A percentile compares a stretch with the other conserved stretches of the same genome.
Evolutionary conservation across 176 grass and related monocot species (phyloP).

Genomic region (Areca catechu): DNA sequence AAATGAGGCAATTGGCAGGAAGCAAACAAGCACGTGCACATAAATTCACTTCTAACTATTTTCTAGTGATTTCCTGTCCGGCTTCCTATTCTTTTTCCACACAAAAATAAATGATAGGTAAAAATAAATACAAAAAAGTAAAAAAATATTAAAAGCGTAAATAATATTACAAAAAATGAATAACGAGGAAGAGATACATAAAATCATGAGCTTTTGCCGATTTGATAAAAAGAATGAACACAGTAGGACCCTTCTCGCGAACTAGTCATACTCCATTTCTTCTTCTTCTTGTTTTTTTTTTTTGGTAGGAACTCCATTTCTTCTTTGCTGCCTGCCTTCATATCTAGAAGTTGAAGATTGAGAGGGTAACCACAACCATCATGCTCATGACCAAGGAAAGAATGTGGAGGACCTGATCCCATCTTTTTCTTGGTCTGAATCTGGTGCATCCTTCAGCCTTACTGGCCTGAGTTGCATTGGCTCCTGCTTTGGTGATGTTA

Average conservation of each 20-base stretch:
- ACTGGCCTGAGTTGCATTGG: conserved; percentile 24
- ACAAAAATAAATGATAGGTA: too few species aligned
- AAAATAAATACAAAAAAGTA: too few species aligned
- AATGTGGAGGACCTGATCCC: conserved; percentile 19
- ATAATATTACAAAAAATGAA: too few species aligned
- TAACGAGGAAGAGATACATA: not conserved
- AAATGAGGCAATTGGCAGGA: too few species aligned
- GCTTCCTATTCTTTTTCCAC: too few species aligned
- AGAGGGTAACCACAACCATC: conserved; percentile 18
- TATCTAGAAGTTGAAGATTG: conserved; percentile 51
- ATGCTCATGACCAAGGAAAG: conserved; percentile 36
- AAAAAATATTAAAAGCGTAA: too few species aligned
- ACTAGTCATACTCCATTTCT: not conserved
- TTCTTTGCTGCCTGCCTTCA: conserved; percentile 19
- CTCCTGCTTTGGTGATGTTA: conserved; percentile 27
- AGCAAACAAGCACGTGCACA: too few species aligned
- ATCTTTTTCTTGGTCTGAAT: conserved; percentile 44
- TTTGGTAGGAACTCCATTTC: not conserved
- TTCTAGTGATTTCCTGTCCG: too few species aligned
- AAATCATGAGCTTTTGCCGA: conserved; percentile 20
- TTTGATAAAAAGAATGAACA: conserved; percentile 16
- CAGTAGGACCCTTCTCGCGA: too few species aligned
- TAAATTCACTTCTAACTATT: too few species aligned
- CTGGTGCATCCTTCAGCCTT: conserved; percentile 26
- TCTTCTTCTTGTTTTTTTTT: conserved; percentile 7